Evolutionary conservation across 2,329 filamentous ascomycete genomes (phyloP), one percentile per base, ranked within the genome.

Genomic region (Neofusicoccum sp.): DNA sequence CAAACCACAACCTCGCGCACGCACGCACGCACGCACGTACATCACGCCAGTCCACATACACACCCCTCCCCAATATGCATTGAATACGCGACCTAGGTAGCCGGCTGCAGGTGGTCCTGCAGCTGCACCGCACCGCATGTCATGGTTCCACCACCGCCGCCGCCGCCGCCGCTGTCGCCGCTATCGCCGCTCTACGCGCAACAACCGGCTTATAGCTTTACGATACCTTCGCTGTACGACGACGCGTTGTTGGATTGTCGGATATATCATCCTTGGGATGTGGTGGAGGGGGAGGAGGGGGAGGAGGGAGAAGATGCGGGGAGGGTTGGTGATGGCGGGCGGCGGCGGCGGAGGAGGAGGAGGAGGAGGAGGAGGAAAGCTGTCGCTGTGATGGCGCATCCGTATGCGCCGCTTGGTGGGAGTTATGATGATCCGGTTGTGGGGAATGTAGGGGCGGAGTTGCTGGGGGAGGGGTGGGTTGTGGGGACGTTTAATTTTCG

Each of bases 401-500:
- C 95, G 0, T 98, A 98, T 73, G 92, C 92, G 37, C 89, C 92
- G 0, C 80, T 98, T 58, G 95, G 95, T 4, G 95, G 94, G 4
- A 88, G 82, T 74, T 95, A 88, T 72, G 91, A 98, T 73, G 93
- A 98, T 73, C 84, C 85, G 0, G 83, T 97, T 0, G 89, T 98
- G 1, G 82, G 85, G n/a, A 80, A 86, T 7, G 78, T 90, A 2
- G 86, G 85, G 0, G 79, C 80, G 1, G 77, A 89, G 64, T 80
- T 96, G 49, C 75, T 96, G n/a, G 79, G 83, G 4, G 78, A 82
- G 59, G 91, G 91, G 1, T 96, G 87, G 70, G 74, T 96, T 1
- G 89, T 97, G 2, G 89, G 85, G 6, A 96, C 92, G 0, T 97
- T 98, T 77, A 97, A 98, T 72, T 97, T 98, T 74, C 85, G 93